Evolutionary conservation across 805 yeast species (phyloP), one percentile per base, ranked within the genome.

Genomic region (Ogataea pilisensis): DNA sequence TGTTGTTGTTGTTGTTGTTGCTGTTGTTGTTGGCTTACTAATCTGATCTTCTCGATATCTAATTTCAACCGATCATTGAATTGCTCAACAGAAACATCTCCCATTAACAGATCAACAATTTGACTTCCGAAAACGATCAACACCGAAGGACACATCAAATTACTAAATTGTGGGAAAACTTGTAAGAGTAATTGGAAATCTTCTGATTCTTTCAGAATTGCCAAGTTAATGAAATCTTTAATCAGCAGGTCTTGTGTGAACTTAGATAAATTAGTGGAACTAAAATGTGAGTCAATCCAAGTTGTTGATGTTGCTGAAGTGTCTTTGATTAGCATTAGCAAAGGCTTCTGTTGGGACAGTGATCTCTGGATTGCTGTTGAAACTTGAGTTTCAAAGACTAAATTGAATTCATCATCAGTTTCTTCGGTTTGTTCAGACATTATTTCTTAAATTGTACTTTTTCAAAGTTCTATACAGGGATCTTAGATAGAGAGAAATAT

Each of bases 101-200:
- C 69, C 8, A 61, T 59, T 9, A 78, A 60, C 2, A 67, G 50
- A 34, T 71, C 78, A 26, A 74, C 45, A 5, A 79, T 64, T 30
- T 63, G 55, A 6, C 82, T 78, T 9, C 65, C 61, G 26, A 58
- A 61, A n/a, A 85, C 66, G 12, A 82, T 61, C 51, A 76, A 72
- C 19, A 82, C 62, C 46, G 85, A 70, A 2, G 90, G 90, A 3
- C 71, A 66, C 0, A 51, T 53, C 7, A 71, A 63, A 14, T 67
- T 61, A 2, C 34, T 38, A 34, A 51, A 54, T 11, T 49, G 50
- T 1, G 78, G 78, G 46, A 79, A 80, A n/a, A 82, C 63, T 45
- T 78, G 80, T 27, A 69, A 63, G 51, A 83, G 80, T 48, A 65
- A 64, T 1, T 45, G 51, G 44, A 66, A 78, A 44, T 78, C 76